Conservation (phyloP, 768 basidiomycete species). For the Kwoniella dendrophila region DNA sequence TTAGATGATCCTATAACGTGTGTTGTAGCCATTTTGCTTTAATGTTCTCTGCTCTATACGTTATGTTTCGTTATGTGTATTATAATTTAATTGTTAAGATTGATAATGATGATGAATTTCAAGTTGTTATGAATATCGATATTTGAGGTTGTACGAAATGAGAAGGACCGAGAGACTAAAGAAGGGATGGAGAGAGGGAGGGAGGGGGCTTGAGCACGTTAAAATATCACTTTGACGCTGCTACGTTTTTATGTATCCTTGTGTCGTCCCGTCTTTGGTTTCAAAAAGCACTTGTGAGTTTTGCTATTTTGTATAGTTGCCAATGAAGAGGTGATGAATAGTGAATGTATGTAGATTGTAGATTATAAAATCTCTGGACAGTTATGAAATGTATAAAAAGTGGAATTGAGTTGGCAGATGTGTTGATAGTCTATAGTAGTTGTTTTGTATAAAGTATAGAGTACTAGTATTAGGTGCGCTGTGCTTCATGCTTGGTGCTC, state of each 20-base stretch:
- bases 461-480: background rate
- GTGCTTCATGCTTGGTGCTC: background rate
- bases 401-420: no score
- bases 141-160: background rate
- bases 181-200: slow-evolving; percentile 3
- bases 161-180: background rate
- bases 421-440: background rate
- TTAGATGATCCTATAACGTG: slow-evolving; percentile 54
- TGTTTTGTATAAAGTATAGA: background rate
- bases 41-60: background rate
- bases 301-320: no score
- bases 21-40: slow-evolving; percentile 46
- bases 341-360: no score
- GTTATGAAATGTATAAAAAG: no score
- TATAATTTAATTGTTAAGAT: no score
- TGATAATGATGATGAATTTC: no score
- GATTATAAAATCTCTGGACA: no score
- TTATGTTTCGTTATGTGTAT: background rate
- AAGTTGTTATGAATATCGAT: slow-evolving; percentile 1
- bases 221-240: no score
- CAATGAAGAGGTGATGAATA: no score
- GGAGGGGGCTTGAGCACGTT: slow-evolving; percentile 29
- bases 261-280: no score
- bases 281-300: no score
- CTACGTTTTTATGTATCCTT: no score